Evolutionary conservation across 73 alveolate species (phyloP).

Genomic region (Paramecium octaurelia): DNA sequence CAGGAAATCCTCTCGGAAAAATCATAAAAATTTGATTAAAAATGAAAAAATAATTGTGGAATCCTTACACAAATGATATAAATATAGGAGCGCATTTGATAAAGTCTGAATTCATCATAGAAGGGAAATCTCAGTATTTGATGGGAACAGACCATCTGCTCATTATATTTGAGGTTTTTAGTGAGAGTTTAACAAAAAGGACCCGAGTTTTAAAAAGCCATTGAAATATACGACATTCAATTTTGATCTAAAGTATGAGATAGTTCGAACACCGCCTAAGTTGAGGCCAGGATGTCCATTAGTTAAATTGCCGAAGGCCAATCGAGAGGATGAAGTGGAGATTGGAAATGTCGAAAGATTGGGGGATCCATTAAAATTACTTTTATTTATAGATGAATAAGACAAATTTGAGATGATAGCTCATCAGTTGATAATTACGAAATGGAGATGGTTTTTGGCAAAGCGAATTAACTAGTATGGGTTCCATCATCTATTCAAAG

Average conservation of each 20-base stretch:
- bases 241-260: neutral
- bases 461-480: slow-evolving; percentile 36
- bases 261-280: neutral
- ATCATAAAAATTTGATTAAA: too few species aligned
- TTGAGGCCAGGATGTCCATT: neutral
- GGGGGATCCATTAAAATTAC: neutral
- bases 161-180: neutral
- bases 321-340: neutral
- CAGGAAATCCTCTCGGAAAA: neutral
- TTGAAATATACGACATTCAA: neutral
- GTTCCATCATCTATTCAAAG: slow-evolving; percentile 47
- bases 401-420: neutral
- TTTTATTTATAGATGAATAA: neutral
- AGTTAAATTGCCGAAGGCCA: neutral
- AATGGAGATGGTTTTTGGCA: slow-evolving; percentile 52
- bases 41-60: neutral
- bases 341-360: neutral
- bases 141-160: neutral
- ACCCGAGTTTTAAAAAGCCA: neutral
- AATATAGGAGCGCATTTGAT: neutral
- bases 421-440: neutral
- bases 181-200: neutral
- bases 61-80: neutral
- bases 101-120: neutral
- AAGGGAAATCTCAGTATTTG: neutral